A percentile compares a stretch with the other conserved stretches of the same genome.
Conservation (phyloP, 1,284 basidiomycete genomes). For the Ustilago esculenta region DNA sequence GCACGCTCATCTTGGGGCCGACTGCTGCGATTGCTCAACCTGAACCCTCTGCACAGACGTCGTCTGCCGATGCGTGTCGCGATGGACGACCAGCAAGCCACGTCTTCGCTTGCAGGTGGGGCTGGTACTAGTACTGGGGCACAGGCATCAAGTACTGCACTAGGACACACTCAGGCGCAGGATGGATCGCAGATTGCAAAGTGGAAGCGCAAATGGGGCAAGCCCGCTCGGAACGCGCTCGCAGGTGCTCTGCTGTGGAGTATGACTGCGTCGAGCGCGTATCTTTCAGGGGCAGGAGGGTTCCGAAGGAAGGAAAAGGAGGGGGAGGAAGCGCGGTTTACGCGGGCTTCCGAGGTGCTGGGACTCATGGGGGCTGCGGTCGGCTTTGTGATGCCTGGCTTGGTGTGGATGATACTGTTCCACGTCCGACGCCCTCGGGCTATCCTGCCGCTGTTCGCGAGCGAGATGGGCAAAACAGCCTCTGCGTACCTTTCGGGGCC, state of each 20-base stretch:
- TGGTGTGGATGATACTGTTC: conserved; percentile 65
- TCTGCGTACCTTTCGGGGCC: conserved; percentile 45
- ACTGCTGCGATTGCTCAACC: conserved; percentile 49
- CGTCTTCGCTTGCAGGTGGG: background rate
- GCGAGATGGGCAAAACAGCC: conserved; percentile 45
- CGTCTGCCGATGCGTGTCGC: conserved; percentile 24
- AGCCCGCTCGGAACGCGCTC: conserved; percentile 52
- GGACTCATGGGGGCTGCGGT: conserved; percentile 61
- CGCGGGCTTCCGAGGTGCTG: conserved; percentile 53
- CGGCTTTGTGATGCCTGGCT: conserved; percentile 60
- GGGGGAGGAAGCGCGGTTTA: conserved; percentile 60
- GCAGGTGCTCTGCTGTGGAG: conserved; percentile 59
- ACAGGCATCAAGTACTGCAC: background rate
- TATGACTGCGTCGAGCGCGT: conserved; percentile 54
- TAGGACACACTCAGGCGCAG: conserved; percentile 1
- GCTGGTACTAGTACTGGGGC: background rate
- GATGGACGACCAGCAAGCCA: conserved; percentile 5
- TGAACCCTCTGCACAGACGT: conserved; percentile 49
- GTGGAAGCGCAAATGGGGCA: conserved; percentile 53
- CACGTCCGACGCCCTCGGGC: conserved; percentile 59
- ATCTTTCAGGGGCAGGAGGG: conserved; percentile 60
- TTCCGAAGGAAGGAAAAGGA: conserved; percentile 53
- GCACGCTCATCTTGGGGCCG: conserved; percentile 62
- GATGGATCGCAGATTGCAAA: conserved; percentile 9
- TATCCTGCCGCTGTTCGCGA: conserved; percentile 55